Base-by-base conservation (phyloP, 495 filamentous ascomycete species). In the Haplographium delicatum region DNA sequence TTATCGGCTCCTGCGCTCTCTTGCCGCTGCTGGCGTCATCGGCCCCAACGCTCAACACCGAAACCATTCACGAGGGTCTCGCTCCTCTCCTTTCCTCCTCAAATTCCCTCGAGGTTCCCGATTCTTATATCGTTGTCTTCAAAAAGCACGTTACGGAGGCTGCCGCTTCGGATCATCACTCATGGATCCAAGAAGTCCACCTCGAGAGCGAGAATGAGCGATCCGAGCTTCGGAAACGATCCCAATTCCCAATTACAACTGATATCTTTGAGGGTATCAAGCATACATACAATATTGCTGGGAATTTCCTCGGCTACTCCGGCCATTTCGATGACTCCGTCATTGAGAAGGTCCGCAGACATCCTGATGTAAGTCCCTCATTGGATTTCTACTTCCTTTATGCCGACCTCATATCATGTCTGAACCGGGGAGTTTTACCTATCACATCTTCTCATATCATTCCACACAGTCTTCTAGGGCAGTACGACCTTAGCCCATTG, bases 121-220 rank as follows among this genome's bases (percentile, higher is more conserved):
- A 96, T 72, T 89, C 88, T 31, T 99, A 97, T 68, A 96, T 99
- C 70, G 72, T 99, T 70, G 88, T 95, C 57, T 96, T 99, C 81
- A 97, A 99, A 83, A 86, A 91, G 68, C 89, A 96, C 65, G 85
- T 99, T 47, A 73, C 74, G 51, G 68, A 81, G 20, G 70, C 71
- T 16, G 72, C 79, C 44, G 88, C 85, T 10, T 66, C 77, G 20
- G 78, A 76, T 58, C 94, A 99, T 65, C 90, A 95, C 64, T 80
- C 66, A 65, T 99, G 94, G 94, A 84, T 99, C 61, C 82, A 95
- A 74, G 79, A 87, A 70, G 76, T 95, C 60, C 86, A 93, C 65
- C 58, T 70, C 33, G 63, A 82, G 47, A 72, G 68, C 54, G 74
- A 85, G 67, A 68, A 64, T 28, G 62, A 71, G 39, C 82, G 80